These are phyloP conservation scores for Stagonosporopsis chrysanthemi DNA, from an alignment of 2,329 filamentous ascomycete species.

Conservation along the genomic window DNA sequence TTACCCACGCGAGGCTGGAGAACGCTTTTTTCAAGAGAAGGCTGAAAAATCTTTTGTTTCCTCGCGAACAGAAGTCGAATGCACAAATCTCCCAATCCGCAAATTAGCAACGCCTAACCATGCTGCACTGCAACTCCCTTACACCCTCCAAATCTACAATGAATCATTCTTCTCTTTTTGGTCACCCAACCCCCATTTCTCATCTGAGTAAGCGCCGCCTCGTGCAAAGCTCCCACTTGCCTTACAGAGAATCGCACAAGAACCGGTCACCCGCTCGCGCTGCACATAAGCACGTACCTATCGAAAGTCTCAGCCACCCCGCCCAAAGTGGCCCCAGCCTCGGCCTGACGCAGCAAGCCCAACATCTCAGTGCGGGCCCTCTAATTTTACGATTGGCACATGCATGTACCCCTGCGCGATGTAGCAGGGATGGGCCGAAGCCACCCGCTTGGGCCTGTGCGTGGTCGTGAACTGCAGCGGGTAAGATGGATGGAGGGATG, in stretches of 20 bases:
- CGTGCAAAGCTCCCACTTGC: constrained; percentile 1
- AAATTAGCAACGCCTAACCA: not conserved
- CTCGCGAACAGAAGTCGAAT: not conserved
- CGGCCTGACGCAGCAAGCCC: constrained; percentile 10
- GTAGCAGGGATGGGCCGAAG: constrained; percentile 12
- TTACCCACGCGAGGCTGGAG: constrained; percentile 6
- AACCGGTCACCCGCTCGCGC: constrained; percentile 11
- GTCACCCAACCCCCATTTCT: not conserved
- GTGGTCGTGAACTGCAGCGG: not conserved
- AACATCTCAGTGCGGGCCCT: not conserved
- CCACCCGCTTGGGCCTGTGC: constrained; percentile 10
- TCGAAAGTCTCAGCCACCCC: constrained; percentile 19
- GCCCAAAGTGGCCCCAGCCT: constrained; percentile 4
- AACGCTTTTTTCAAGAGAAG: not conserved
- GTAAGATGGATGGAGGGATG: not conserved
- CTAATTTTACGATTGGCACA: constrained; percentile 18
- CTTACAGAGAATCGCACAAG: not conserved
- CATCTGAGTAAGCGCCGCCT: constrained; percentile 13
- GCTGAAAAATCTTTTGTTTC: not conserved
- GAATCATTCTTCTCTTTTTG: not conserved
- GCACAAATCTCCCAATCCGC: not conserved
- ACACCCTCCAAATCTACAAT: not conserved
- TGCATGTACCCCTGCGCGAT: not conserved
- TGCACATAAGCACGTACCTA: constrained; percentile 19
- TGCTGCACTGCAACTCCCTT: not conserved